Percentiles rank a stretch among this genome's conserved stretches.
Evolutionary conservation across 306 rosid species (phyloP).

Genomic region (Dalbergia oliveri): DNA sequence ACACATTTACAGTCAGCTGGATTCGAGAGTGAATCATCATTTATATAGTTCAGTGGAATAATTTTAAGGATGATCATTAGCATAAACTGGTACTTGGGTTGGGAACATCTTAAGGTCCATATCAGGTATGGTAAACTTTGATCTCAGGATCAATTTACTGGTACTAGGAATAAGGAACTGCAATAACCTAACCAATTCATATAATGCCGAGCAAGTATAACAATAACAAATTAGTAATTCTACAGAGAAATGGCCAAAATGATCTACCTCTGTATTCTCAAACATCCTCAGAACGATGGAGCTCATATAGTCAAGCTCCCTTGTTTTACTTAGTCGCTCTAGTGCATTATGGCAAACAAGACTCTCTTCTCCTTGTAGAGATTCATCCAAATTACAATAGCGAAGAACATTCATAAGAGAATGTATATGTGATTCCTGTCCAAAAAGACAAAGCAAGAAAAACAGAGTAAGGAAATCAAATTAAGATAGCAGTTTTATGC

Average conservation of each 20-base stretch:
- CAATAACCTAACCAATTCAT: constrained; percentile 34
- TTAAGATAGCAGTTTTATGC: background rate
- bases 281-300: constrained; percentile 92
- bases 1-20: constrained; percentile 11
- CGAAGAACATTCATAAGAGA: constrained; percentile 98
- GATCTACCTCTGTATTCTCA: constrained; percentile 86
- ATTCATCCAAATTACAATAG: constrained; percentile 94
- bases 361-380: constrained; percentile 89
- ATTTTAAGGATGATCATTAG: background rate
- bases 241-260: constrained; percentile 33
- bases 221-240: constrained; percentile 21
- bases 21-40: constrained; percentile 24
- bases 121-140: constrained; percentile 12
- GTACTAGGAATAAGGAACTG: constrained; percentile 14
- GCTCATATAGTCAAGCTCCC: constrained; percentile 98
- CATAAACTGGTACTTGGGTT: background rate
- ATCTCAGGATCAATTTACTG: constrained; percentile 19
- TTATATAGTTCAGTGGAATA: constrained; percentile 5
- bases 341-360: constrained; percentile 71
- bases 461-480: constrained; percentile 22
- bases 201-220: constrained; percentile 26
- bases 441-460: constrained; percentile 23
- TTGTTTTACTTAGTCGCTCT: constrained; percentile 77
- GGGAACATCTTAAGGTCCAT: constrained; percentile 29
- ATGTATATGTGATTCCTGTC: constrained; percentile 98